Base-by-base conservation (phyloP, 345 rosid genomes). In the Angophora floribunda region DNA sequence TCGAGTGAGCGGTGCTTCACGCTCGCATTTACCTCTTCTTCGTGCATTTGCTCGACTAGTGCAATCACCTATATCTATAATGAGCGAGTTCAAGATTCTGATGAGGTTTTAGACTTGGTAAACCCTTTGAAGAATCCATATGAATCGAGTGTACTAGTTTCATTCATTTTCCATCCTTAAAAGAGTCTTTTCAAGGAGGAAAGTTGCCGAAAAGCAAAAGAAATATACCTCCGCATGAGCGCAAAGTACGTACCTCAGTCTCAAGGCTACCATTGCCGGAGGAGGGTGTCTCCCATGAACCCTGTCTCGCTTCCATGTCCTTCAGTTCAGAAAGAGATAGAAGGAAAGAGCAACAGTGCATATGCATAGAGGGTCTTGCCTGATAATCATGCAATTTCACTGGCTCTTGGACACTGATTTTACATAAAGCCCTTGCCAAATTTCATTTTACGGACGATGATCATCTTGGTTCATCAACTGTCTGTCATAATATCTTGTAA, bases 121-220 rank as follows among this genome's bases (percentile, higher is more conserved):
- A 59, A 59, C 65, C 24, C 65, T 10, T 11, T 59, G 65, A 59
- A 26, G 7, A 26, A 59, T 24, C 65, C 65, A 12, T 26, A 55
- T 3, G 0, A 10, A 59, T 59, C n/a, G 11, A 59, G 30, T 59
- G 2, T 0, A 2, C 14, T 1, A 3, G 15, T n/a, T 59, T 59
- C 4, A 3, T 59, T 59, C 30, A 5, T 59, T 59, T 26, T 59
- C 28, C 65, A 0, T 26, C 0, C 3, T 14, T 6, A 55, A 59
- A 24, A 53, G 57, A 59, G 65, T 59, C 2, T 59, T 59, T 59
- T 26, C 7, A 3, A 59, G 14, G 65, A 2, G 3, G 30, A 0
- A 1, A 24, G 65, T 55, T 59, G 65, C n/a, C 14, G 6, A 59
- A 59, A 59, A 10, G 24, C 1, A 0, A 59, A 36, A 59, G 30